Evolutionary conservation across 257 asterid species (phyloP).

Genomic region (Penstemon davidsonii): DNA sequence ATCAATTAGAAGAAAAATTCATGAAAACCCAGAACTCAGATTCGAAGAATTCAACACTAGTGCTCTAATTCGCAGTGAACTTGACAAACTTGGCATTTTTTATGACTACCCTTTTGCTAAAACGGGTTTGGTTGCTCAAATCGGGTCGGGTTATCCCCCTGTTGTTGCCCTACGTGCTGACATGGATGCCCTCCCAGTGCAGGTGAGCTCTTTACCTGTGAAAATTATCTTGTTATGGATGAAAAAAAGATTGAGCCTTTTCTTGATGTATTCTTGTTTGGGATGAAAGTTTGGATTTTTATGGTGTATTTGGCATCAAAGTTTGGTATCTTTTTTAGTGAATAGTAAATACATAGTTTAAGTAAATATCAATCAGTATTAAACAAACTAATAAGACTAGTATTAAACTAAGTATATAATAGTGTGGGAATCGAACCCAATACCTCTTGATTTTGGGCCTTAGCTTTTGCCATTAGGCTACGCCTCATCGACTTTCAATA

Average conservation of each 20-base stretch:
- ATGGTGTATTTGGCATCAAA: too few relatives aligned
- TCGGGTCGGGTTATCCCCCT: conserved; percentile 71
- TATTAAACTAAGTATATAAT: too few relatives aligned
- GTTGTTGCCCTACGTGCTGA: conserved; percentile 87
- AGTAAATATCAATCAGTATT: too few relatives aligned
- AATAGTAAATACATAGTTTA: too few relatives aligned
- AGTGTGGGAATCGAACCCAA: too few relatives aligned
- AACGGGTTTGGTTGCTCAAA: conserved; percentile 84
- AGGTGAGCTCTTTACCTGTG: conserved; percentile 36
- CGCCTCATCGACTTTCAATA: too few relatives aligned
- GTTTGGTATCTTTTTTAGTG: too few relatives aligned
- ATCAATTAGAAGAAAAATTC: conserved; percentile 68
- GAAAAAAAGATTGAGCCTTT: background rate
- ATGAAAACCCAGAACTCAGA: conserved; percentile 77
- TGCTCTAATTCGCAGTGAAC: conserved; percentile 68
- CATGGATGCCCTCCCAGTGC: conserved; percentile 85
- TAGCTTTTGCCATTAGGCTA: too few relatives aligned
- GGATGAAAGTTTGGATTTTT: background rate
- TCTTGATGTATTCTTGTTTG: background rate
- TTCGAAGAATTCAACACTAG: conserved; percentile 77
- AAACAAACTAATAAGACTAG: too few relatives aligned
- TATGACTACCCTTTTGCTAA: conserved; percentile 72
- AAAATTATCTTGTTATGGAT: conserved; percentile 7
- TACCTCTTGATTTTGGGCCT: too few relatives aligned
- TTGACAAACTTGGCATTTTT: conserved; percentile 56